Evolutionary conservation across 805 yeast genomes (phyloP).

Genomic region (Barnettozyma vustinii): DNA sequence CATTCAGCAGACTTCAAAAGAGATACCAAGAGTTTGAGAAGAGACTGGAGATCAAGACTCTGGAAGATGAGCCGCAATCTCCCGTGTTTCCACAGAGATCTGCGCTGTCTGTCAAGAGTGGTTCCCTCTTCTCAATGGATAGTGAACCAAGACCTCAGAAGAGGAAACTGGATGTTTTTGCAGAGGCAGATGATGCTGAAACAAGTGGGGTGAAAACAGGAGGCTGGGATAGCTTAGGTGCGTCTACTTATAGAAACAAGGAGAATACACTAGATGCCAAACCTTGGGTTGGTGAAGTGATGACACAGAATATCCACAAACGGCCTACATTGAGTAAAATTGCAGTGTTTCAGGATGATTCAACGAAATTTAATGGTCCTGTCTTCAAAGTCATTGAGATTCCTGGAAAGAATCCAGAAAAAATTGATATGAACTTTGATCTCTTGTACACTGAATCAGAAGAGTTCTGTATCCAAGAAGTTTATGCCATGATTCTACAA

Average conservation of each 20-base stretch:
- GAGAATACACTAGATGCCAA: constrained; percentile 55
- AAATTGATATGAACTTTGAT: constrained; percentile 53
- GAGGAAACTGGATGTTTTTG: constrained; percentile 18
- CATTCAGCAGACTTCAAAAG: constrained; percentile 41
- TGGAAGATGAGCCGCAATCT: constrained; percentile 28
- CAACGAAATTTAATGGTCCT: constrained; percentile 28
- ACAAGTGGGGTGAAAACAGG: constrained; percentile 16
- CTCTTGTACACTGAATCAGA: constrained; percentile 42
- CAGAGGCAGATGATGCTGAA: constrained; percentile 15
- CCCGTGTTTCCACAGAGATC: constrained; percentile 31
- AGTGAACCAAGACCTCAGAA: constrained; percentile 12
- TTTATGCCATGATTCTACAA: constrained; percentile 40
- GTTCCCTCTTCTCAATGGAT: constrained; percentile 18
- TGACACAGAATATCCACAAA: constrained; percentile 34
- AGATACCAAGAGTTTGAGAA: constrained; percentile 40
- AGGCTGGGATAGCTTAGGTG: constrained; percentile 45
- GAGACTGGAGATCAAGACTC: constrained; percentile 29
- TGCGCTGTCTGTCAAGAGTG: constrained; percentile 35
- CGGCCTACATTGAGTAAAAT: constrained; percentile 22
- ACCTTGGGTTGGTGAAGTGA: constrained; percentile 60
- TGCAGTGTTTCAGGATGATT: constrained; percentile 36
- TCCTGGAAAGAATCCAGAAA: constrained; percentile 58
- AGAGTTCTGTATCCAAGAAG: constrained; percentile 60
- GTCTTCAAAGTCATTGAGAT: constrained; percentile 45
- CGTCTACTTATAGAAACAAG: constrained; percentile 46